phyloP scores from a whole-genome alignment of 2,329 filamentous ascomycete species.

The Cladophialophora carrionii region DNA sequence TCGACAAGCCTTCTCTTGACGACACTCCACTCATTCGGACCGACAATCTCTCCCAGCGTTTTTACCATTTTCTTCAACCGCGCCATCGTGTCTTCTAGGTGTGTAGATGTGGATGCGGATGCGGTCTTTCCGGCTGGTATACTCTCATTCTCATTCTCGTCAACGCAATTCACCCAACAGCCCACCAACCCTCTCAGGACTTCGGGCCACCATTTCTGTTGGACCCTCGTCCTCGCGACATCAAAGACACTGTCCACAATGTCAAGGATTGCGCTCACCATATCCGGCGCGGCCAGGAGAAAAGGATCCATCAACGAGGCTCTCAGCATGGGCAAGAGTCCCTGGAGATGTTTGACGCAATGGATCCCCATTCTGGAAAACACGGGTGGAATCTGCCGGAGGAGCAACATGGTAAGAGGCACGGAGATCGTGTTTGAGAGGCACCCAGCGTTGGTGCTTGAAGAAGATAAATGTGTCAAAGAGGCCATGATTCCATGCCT shows the following conservation, averaged over 20 bases:
- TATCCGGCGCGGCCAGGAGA: constrained; percentile 56
- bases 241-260: constrained; percentile 62
- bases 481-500: constrained; percentile 50
- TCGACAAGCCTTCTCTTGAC: constrained; percentile 40
- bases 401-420: constrained; percentile 54
- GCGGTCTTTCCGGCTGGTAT: not conserved
- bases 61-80: constrained; percentile 40
- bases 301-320: constrained; percentile 71
- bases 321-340: constrained; percentile 68
- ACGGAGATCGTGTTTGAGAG: constrained; percentile 49
- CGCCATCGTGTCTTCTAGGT: constrained; percentile 23
- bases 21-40: constrained; percentile 35
- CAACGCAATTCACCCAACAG: constrained; percentile 63
- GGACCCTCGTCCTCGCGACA: constrained; percentile 71
- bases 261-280: constrained; percentile 58
- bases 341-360: constrained; percentile 54
- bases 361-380: constrained; percentile 45
- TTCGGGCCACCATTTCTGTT: constrained; percentile 61
- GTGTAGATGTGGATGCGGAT: not conserved
- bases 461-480: constrained; percentile 47
- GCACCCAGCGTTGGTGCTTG: constrained; percentile 44
- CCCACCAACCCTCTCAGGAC: constrained; percentile 64
- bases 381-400: constrained; percentile 40
- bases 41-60: constrained; percentile 36
- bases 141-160: constrained; percentile 41